Conservation (phyloP, 1,284 basidiomycete genomes). For the Paramarasmius palmivorus region DNA sequence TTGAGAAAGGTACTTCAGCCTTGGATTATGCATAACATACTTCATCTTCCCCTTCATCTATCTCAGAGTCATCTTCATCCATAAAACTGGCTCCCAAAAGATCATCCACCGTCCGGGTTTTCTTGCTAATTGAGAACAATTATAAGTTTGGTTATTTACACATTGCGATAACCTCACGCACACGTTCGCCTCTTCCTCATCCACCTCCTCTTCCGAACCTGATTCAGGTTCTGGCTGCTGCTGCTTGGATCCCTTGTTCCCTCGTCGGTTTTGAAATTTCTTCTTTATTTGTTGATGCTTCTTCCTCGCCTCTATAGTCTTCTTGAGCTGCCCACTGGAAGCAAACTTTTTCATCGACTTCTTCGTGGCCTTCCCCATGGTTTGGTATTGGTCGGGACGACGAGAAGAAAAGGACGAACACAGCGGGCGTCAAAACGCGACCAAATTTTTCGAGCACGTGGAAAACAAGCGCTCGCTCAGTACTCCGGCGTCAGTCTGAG, state of each 20-base stretch:
- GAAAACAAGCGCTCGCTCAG: too few relatives aligned
- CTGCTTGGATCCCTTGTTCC: slow-evolving; percentile 44
- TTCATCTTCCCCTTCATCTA: slow-evolving; percentile 33
- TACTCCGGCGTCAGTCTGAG: too few relatives aligned
- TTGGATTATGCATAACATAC: slow-evolving; percentile 18
- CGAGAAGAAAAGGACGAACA: not conserved
- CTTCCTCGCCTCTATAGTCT: slow-evolving; percentile 77
- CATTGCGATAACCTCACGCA: slow-evolving; percentile 18
- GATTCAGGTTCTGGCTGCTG: slow-evolving; percentile 34
- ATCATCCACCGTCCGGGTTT: slow-evolving; percentile 76
- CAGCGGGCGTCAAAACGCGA: not conserved
- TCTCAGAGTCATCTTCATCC: slow-evolving; percentile 57
- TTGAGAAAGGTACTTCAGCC: not conserved
- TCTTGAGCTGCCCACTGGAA: slow-evolving; percentile 83
- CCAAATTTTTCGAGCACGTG: too few relatives aligned
- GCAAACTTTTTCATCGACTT: slow-evolving; percentile 89
- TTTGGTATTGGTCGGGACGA: not conserved
- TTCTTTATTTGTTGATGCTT: slow-evolving; percentile 77
- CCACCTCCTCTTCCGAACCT: slow-evolving; percentile 36
- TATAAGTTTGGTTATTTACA: not conserved
- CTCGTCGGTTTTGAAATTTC: slow-evolving; percentile 64
- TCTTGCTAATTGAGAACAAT: slow-evolving; percentile 34
- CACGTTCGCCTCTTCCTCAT: slow-evolving; percentile 38
- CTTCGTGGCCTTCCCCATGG: slow-evolving; percentile 42
- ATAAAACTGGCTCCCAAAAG: slow-evolving; percentile 79